Conservation (phyloP, 495 filamentous ascomycete genomes). For the Neurospora sp. region DNA sequence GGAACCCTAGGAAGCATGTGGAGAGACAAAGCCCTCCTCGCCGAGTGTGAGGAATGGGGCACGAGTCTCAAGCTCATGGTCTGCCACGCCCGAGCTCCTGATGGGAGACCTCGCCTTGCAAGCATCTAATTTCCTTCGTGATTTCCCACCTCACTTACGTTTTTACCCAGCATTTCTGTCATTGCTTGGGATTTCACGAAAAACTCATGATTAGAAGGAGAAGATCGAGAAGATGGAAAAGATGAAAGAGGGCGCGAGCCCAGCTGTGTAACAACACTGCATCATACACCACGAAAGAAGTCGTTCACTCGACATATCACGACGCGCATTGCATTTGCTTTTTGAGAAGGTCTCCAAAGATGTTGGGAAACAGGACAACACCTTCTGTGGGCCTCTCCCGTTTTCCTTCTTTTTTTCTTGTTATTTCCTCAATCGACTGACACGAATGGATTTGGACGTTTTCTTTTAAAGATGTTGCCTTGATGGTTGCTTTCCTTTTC, state of each 20-base stretch:
- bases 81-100: constrained; percentile 61
- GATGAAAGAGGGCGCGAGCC: constrained; percentile 14
- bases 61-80: constrained; percentile 86
- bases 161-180: not conserved
- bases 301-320: not conserved
- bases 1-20: constrained; percentile 61
- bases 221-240: constrained; percentile 1
- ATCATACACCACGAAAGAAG: not conserved
- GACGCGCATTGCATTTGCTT: not conserved
- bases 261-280: not conserved
- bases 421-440: not conserved
- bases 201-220: not conserved
- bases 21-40: constrained; percentile 62
- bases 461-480: not conserved
- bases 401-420: not conserved
- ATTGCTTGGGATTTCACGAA: not conserved
- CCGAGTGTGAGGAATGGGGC: constrained; percentile 76
- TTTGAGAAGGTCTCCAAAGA: not conserved
- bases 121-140: constrained; percentile 27
- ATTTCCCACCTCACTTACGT: not conserved
- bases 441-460: not conserved
- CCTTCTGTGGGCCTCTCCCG: not conserved
- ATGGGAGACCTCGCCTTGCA: constrained; percentile 29
- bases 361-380: not conserved
- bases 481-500: not conserved